Evolutionary conservation across 306 rosid species (phyloP), one percentile per base, ranked within the genome.

Genomic region (Aeschynomene evenia): DNA sequence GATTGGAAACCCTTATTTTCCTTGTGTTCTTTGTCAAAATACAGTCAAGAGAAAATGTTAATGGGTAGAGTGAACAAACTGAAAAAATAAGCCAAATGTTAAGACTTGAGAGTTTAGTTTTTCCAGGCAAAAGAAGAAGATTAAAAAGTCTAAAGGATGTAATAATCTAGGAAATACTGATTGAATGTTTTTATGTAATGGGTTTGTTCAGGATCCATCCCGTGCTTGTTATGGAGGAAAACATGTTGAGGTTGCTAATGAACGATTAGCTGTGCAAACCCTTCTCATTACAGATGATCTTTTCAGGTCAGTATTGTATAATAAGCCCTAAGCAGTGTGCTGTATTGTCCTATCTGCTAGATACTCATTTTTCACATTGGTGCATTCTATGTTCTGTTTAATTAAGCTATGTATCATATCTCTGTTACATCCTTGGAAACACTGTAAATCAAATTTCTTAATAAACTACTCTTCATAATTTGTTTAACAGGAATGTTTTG

Each of bases 191-290:
- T n/a, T n/a, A n/a, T n/a, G n/a, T n/a, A n/a, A 74, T 34, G 49
- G 59, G 37, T 7, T 46, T 63, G 49, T 22, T 66, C 90, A 94
- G 99, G 96, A 94, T 72, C 70, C 95, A 48, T 55, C 79, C 55
- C 96, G 97, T 65, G 97, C 97, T 42, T 94, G 97, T 77, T 94
- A 91, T 83, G 99, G 99, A 76, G 79, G 82, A 13, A 94, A 91
- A 82, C 99, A 94, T 69, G 92, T 94, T 51, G 99, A 94, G 81
- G 92, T 94, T 74, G 99, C 99, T 74, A 88, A 87, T 73, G 99
- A 94, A 74, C 90, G 91, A 68, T 74, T 94, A 84, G 97, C 99
- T 73, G 81, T 94, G 54, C 97, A 94, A 75, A 84, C 91, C 15
- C 89, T 94, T 66, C 90, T 94, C 61, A 83, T 94, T 63, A 84